Base-by-base conservation (phyloP, 2,329 filamentous ascomycete genomes). In the Botrytis porri region DNA sequence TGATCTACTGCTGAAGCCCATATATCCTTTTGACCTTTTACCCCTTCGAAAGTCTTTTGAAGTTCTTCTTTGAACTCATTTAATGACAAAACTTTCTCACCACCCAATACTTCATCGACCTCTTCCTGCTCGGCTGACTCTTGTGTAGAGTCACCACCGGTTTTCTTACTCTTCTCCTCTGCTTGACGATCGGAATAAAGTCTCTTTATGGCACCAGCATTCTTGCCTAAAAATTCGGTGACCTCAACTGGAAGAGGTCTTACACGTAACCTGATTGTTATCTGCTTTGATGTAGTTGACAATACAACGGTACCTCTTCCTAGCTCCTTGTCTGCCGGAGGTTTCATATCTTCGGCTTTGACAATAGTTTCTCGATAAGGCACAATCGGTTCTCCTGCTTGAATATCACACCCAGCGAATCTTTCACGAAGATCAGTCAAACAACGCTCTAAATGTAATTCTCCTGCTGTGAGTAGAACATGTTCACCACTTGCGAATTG, bases 291-390 rank as follows among this genome's bases (percentile, higher is more conserved):
- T 74, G 90, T 90, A 0, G 94, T 97, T 16, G 90, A 86, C 7
- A 88, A 88, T 37, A 94, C 84, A 0, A 97, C 90, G 0, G 89
- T 92, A 64, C 96, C 96, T 79, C 96, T 88, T 1, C 95, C 95
- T 29, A 98, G 86, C 20, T 97, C 93, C 76, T 95, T 92, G 82
- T 97, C 93, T 74, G 87, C 93, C 0, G 94, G 92, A 1, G 94
- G 90, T 37, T 94, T 91, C 96, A 99, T 99, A 82, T 99, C 96
- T 54, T 94, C 89, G 0, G 91, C 93, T 39, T 89, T 88, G 59
- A 98, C 90, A 73, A 97, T 97, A 0, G 94, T 96, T 83, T 99
- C 96, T 73, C 95, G 88, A 82, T 97, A 99, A 0, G 96, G 96
- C 22, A 99, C 96, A 75, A 99, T 98, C 1, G 96, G 93, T 61